These are phyloP conservation scores for Gymnopus androsaceus DNA, from an alignment of 1,284 basidiomycete genomes.

Conservation along the genomic window DNA sequence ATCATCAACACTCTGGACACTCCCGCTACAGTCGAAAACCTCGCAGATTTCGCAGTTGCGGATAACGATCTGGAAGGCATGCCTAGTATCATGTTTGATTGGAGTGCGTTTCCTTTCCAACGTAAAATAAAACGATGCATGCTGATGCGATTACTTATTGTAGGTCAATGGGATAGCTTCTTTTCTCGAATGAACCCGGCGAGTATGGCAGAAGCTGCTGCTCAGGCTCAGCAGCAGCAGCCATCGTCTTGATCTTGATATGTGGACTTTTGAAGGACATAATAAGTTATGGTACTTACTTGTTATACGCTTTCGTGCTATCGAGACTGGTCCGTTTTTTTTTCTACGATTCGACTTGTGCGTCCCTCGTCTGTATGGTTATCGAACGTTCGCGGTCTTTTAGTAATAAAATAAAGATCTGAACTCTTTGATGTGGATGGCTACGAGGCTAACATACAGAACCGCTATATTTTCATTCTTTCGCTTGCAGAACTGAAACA, in stretches of 20 bases:
- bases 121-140: neutral
- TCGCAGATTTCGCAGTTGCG: conserved; percentile 66
- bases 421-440: too few relatives aligned
- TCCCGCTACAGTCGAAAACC: conserved; percentile 49
- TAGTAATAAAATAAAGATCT: too few relatives aligned
- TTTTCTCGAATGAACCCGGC: conserved; percentile 47
- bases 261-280: neutral
- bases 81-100: conserved; percentile 86
- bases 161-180: conserved; percentile 80
- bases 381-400: too few relatives aligned
- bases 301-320: too few relatives aligned
- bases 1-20: conserved; percentile 74
- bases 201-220: neutral
- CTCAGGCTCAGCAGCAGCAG: neutral
- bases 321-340: too few relatives aligned
- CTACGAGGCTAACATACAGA: too few relatives aligned
- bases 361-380: too few relatives aligned
- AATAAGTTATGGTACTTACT: neutral
- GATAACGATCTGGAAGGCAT: conserved; percentile 78
- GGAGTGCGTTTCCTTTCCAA: conserved; percentile 52
- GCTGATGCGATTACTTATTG: conserved; percentile 11
- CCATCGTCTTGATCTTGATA: neutral
- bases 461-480: too few relatives aligned
- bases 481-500: too few relatives aligned
- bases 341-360: too few relatives aligned